Evolutionary conservation across 495 filamentous ascomycete genomes (phyloP).

Genomic region (Penicillium diatomitis): DNA sequence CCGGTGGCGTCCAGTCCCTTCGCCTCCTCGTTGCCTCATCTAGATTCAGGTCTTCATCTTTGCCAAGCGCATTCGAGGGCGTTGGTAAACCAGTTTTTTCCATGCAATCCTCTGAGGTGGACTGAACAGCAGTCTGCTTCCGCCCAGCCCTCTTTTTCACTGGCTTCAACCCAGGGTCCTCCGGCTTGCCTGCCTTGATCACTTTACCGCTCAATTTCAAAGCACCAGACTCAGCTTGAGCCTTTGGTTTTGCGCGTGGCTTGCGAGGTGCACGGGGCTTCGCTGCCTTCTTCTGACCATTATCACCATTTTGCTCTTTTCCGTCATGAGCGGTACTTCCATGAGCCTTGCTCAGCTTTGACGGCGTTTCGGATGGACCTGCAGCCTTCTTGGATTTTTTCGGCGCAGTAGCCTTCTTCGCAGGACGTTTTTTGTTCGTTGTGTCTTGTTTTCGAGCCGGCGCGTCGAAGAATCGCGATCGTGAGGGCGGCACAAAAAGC

Average conservation of each 20-base stretch:
- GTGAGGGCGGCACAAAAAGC: slow-evolving; percentile 17
- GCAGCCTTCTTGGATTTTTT: not conserved
- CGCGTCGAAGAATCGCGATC: slow-evolving; percentile 23
- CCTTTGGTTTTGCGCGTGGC: slow-evolving; percentile 9
- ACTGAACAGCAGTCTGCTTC: slow-evolving; percentile 1
- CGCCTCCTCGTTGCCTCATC: slow-evolving; percentile 29
- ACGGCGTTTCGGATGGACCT: slow-evolving; percentile 6
- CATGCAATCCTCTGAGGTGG: not conserved
- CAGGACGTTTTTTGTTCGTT: slow-evolving; percentile 4
- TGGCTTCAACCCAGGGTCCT: slow-evolving; percentile 7
- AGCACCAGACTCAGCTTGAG: slow-evolving; percentile 15
- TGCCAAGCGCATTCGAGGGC: slow-evolving; percentile 5
- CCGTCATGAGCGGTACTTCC: slow-evolving; percentile 3
- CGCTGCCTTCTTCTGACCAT: slow-evolving; percentile 10
- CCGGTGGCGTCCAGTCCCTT: slow-evolving; percentile 39
- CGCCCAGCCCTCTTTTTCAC: slow-evolving; percentile 5
- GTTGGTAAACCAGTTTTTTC: not conserved
- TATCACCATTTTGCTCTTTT: slow-evolving; percentile 1
- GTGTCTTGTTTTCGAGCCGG: slow-evolving; percentile 1
- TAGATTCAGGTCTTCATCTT: slow-evolving; percentile 21
- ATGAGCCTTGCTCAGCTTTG: slow-evolving; percentile 10
- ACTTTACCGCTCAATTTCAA: slow-evolving; percentile 30
- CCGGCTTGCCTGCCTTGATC: slow-evolving; percentile 19
- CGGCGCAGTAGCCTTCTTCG: slow-evolving; percentile 4
- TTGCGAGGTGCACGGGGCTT: slow-evolving; percentile 5